Evolutionary conservation across 768 basidiomycete species (phyloP).

Genomic region (Leccinum rimulosum): DNA sequence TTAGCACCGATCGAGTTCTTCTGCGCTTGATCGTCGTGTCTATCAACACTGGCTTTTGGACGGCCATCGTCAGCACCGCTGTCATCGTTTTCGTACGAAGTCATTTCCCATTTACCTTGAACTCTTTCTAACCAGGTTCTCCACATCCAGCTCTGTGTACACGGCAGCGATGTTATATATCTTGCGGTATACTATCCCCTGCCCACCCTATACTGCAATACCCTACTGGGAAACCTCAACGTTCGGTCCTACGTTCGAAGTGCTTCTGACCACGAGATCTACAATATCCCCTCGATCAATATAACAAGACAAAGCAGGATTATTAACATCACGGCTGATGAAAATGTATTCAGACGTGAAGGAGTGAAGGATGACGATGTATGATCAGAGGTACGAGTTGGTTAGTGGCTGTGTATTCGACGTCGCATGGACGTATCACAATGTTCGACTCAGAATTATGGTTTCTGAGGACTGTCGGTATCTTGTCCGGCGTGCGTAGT

Average conservation of each 20-base stretch:
- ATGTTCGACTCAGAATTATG: background rate
- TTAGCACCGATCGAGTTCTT: background rate
- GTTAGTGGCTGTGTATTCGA: background rate
- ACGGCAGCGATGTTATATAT: background rate
- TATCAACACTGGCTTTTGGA: constrained; percentile 1
- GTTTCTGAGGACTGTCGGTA: background rate
- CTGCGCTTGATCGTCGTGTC: background rate
- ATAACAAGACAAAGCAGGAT: background rate
- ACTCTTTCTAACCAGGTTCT: background rate
- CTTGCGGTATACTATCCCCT: background rate
- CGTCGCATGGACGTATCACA: background rate
- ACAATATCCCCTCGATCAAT: background rate
- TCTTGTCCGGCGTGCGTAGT: background rate
- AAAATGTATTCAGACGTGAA: background rate
- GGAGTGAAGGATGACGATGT: background rate
- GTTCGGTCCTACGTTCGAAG: background rate
- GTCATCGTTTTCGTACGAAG: background rate
- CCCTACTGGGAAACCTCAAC: background rate
- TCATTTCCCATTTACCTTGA: background rate
- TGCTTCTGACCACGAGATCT: background rate
- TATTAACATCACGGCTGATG: background rate
- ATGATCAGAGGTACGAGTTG: background rate
- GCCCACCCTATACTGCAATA: background rate
- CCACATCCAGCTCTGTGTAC: background rate
- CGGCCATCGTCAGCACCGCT: background rate